phyloP scores from a whole-genome alignment of 192 early-diverging fungal genomes.

The Umbelopsis isabellina region DNA sequence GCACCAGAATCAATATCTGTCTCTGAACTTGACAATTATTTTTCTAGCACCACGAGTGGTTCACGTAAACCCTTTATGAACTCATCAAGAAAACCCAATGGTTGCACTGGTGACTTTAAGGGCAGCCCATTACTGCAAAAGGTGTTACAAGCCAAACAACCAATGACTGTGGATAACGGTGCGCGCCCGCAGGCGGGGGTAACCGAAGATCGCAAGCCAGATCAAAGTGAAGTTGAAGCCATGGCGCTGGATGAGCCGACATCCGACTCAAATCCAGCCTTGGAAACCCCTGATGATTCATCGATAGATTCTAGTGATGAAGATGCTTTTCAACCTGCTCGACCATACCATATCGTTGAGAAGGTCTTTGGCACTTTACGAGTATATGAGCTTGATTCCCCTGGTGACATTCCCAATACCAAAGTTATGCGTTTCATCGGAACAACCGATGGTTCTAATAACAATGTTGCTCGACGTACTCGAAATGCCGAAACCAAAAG shows the following conservation, averaged over 20 bases:
- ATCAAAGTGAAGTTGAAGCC: slow-evolving; percentile 33
- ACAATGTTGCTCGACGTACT: slow-evolving; percentile 31
- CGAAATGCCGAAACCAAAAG: slow-evolving; percentile 27
- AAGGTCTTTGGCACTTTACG: slow-evolving; percentile 27
- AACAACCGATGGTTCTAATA: slow-evolving; percentile 29
- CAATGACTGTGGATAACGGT: slow-evolving; percentile 32
- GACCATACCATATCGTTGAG: slow-evolving; percentile 17
- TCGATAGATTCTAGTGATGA: slow-evolving; percentile 4
- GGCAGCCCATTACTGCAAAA: slow-evolving; percentile 35
- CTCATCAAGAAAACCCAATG: background rate
- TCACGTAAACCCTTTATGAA: background rate
- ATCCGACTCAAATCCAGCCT: slow-evolving; percentile 27
- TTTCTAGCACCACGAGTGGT: slow-evolving; percentile 13
- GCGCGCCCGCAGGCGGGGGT: slow-evolving; percentile 30
- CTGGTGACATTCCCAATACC: slow-evolving; percentile 33
- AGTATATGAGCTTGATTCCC: slow-evolving; percentile 36
- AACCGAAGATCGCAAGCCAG: slow-evolving; percentile 14
- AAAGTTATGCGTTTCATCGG: slow-evolving; percentile 34
- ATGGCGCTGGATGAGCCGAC: slow-evolving; percentile 37
- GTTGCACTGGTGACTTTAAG: background rate
- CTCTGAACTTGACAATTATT: slow-evolving; percentile 43
- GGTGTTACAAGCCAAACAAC: slow-evolving; percentile 24
- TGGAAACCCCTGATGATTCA: slow-evolving; percentile 18
- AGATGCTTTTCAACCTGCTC: background rate
- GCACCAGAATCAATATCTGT: slow-evolving; percentile 42